phyloP scores from a whole-genome alignment of 2,329 filamentous ascomycete genomes.

The Hymenoscyphus infarciens region DNA sequence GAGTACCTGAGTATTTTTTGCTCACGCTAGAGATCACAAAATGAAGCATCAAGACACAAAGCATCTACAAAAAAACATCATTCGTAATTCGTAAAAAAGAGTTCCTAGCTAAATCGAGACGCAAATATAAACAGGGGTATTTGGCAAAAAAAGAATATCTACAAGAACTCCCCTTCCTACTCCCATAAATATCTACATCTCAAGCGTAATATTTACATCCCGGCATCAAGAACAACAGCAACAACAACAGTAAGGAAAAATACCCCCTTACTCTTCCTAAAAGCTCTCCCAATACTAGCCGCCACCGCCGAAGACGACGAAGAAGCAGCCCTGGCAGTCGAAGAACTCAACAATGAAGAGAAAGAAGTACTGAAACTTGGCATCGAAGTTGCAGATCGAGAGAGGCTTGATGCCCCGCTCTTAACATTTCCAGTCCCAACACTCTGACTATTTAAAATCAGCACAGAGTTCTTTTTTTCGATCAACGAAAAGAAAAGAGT shows the following conservation, averaged over 20 bases:
- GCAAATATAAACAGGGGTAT: neutral
- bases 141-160: neutral
- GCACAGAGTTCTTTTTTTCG: neutral
- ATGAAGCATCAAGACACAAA: neutral
- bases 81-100: slow-evolving; percentile 1
- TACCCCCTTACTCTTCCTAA: slow-evolving; percentile 2
- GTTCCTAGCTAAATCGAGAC: neutral
- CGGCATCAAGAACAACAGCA: neutral
- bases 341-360: neutral
- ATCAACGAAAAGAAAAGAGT: neutral
- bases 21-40: too few species aligned
- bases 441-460: slow-evolving; percentile 3
- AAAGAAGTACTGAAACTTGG: neutral
- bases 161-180: neutral
- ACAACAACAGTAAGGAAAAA: neutral
- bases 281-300: neutral
- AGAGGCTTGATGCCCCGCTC: neutral
- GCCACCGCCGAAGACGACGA: neutral
- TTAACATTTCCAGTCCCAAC: neutral
- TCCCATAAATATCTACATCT: neutral
- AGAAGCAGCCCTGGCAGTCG: neutral
- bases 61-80: neutral
- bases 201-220: neutral
- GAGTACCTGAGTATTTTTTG: too few species aligned
- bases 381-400: neutral